Evolutionary conservation across 164 flowering plant species (phyloP), one percentile per base, ranked within the genome.

Genomic region (Vitis labrusca): DNA sequence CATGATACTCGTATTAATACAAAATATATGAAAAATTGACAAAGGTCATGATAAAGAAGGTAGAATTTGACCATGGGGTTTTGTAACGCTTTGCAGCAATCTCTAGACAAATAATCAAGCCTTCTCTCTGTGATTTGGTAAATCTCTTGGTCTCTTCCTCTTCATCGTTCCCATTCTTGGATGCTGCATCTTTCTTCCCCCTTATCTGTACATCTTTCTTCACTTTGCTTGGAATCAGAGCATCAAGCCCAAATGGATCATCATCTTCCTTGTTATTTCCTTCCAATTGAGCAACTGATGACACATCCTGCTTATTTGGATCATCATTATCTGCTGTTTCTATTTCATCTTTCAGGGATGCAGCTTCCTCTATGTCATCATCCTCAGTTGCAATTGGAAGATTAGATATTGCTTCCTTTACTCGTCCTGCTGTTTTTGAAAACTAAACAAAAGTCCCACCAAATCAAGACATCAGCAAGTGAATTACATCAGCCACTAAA

Each of bases 221-320:
- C 14, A 73, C 71, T 50, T 73, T 64, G 66, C 79, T 78, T 10
- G 91, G 79, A 53, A 91, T 83, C 50, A 91, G 76, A 48, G 88
- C 91, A 73, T 93, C 97, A 53, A 95, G 89, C 58, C 97, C 97
- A 84, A 93, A 95, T 19, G 97, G 99, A 72, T 95, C 98, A 64
- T 80, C 71, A 71, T 89, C 95, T 74, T 80, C 89, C 56, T 79
- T 71, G 47, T 69, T 71, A 47, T 66, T 64, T 15, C 65, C 73
- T 74, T 72, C 81, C 65, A 66, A 52, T 50, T 75, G 62, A 27
- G 74, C 64, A 64, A 32, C 71, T 55, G 75, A 53, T 23, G 73
- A 29, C 15, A 17, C 23, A 3, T 74, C 78, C 67, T 73, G 80
- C 66, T 67, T 75, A 9, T 58, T 48, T 16, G 68, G 54, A 61